Conservation (phyloP, 768 basidiomycete genomes). For the Tulasnella sp. region DNA sequence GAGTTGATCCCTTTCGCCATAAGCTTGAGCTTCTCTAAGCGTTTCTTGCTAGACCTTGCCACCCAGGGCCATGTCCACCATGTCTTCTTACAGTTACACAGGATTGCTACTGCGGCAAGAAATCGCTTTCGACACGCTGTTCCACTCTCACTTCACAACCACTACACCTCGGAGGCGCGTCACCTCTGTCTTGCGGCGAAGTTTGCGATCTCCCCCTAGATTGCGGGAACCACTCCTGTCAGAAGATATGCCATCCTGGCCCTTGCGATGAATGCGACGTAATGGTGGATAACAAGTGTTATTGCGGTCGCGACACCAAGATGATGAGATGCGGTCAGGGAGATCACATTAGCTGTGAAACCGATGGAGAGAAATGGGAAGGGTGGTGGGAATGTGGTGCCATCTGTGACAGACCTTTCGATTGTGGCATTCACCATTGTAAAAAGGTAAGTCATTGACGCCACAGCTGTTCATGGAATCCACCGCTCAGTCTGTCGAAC, state of each 20-base stretch:
- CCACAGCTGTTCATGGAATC: constrained; percentile 5
- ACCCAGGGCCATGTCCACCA: constrained; percentile 94
- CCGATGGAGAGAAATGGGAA: constrained; percentile 38
- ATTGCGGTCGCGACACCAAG: constrained; percentile 59
- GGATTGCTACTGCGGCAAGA: constrained; percentile 66
- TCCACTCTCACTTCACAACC: constrained; percentile 28
- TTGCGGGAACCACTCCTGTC: constrained; percentile 47
- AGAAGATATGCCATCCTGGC: constrained; percentile 61
- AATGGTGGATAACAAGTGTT: constrained; percentile 49
- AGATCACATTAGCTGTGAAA: constrained; percentile 33
- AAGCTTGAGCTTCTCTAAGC: not conserved
- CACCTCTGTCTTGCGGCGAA: constrained; percentile 48
- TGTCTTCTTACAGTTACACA: constrained; percentile 68
- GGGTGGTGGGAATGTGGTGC: constrained; percentile 53
- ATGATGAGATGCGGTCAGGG: constrained; percentile 55
- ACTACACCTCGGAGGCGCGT: constrained; percentile 19
- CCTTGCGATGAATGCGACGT: constrained; percentile 53
- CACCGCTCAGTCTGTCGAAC: not conserved
- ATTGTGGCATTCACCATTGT: constrained; percentile 70
- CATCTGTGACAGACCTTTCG: constrained; percentile 50
- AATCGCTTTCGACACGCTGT: constrained; percentile 46
- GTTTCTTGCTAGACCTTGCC: constrained; percentile 39
- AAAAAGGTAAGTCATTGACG: constrained; percentile 30
- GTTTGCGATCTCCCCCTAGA: constrained; percentile 24
- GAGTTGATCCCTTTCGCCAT: constrained; percentile 11